Evolutionary conservation across 257 asterid species (phyloP).

Genomic region (Solanum verrucosum): DNA sequence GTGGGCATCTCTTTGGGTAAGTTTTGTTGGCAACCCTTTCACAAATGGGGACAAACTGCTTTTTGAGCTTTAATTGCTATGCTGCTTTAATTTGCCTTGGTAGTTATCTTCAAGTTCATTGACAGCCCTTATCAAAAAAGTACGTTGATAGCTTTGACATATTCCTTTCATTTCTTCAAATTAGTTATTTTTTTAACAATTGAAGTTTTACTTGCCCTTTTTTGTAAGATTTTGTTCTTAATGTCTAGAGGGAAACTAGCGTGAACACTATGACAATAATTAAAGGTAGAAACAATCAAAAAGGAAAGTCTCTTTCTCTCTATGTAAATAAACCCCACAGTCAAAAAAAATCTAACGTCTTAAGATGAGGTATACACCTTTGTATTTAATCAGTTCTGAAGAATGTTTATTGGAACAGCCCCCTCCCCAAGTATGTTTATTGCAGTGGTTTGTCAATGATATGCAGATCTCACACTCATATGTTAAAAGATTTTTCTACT

Average conservation of each 20-base stretch:
- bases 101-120: background rate
- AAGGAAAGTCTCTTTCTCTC: background rate
- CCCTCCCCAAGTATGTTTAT: background rate
- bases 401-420: background rate
- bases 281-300: background rate
- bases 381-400: background rate
- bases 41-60: background rate
- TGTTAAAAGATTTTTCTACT: background rate
- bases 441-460: background rate
- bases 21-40: conserved; percentile 7
- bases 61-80: background rate
- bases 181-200: background rate
- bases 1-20: conserved; percentile 97
- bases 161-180: background rate
- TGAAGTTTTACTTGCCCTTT: background rate
- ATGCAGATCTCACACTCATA: background rate
- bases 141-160: background rate
- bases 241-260: background rate
- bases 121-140: background rate
- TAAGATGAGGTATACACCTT: background rate
- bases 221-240: background rate
- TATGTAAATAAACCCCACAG: background rate
- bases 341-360: background rate
- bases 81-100: conserved; percentile 1
- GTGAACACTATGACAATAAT: background rate